phyloP scores from a whole-genome alignment of 208 protist species.

The Jaenimonas drosophilae region DNA sequence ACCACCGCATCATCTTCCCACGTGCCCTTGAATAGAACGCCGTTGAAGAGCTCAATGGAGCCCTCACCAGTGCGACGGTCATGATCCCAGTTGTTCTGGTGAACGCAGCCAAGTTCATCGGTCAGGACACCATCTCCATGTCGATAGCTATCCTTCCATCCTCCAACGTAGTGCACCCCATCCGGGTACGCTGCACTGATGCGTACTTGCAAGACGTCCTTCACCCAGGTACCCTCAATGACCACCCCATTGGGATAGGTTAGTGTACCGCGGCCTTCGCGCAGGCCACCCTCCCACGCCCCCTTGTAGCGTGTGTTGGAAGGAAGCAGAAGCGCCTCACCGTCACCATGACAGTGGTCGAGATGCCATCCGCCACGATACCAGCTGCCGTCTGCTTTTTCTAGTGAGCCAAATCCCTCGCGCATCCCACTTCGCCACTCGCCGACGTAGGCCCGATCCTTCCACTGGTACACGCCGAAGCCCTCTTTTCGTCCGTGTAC shows the following conservation, averaged over 20 bases:
- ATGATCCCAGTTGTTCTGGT: constrained; percentile 50
- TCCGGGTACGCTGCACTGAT: constrained; percentile 48
- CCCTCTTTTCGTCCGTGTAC: constrained; percentile 56
- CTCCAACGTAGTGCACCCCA: constrained; percentile 56
- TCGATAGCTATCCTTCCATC: constrained; percentile 40
- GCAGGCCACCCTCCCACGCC: constrained; percentile 31
- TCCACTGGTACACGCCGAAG: constrained; percentile 73
- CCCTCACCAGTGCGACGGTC: constrained; percentile 50
- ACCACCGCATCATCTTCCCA: constrained; percentile 36
- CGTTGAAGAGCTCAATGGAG: constrained; percentile 37
- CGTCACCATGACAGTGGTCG: constrained; percentile 57
- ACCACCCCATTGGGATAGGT: constrained; percentile 29
- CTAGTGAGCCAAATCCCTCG: constrained; percentile 63
- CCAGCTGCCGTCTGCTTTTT: constrained; percentile 41
- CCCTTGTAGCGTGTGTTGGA: constrained; percentile 37
- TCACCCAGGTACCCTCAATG: constrained; percentile 31
- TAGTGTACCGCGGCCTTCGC: constrained; percentile 30
- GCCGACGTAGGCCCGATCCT: constrained; percentile 64
- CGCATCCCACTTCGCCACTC: constrained; percentile 59
- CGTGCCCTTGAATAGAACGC: constrained; percentile 45
- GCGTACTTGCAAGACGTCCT: constrained; percentile 25
- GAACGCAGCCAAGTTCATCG: constrained; percentile 33
- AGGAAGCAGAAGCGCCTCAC: constrained; percentile 41
- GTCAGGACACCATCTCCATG: constrained; percentile 41
- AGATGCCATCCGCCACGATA: constrained; percentile 76